These are phyloP conservation scores for Hippophae tibetana DNA, from an alignment of 306 rosid species.

Conservation along the genomic window DNA sequence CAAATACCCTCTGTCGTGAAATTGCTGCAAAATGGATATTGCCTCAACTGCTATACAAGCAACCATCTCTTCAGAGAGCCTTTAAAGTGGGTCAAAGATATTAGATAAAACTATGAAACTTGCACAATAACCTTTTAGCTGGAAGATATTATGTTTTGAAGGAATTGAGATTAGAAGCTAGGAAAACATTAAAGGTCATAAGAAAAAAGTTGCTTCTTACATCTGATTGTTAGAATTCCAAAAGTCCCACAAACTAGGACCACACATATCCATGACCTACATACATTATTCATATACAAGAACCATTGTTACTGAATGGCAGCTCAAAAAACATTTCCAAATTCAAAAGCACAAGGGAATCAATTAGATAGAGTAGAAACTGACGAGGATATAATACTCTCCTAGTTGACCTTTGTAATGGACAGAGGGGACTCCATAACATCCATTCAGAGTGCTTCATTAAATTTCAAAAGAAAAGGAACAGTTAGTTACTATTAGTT, in stretches of 20 bases:
- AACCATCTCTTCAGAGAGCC: slow-evolving; percentile 33
- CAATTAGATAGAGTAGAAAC: slow-evolving; percentile 11
- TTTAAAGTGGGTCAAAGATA: slow-evolving; percentile 4
- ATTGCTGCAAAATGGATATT: slow-evolving; percentile 30
- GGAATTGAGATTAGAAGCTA: not conserved
- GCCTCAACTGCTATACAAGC: slow-evolving; percentile 37
- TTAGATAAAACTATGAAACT: not conserved
- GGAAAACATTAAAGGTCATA: not conserved
- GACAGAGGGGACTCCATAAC: slow-evolving; percentile 31
- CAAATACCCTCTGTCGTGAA: slow-evolving; percentile 26
- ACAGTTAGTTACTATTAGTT: slow-evolving; percentile 10
- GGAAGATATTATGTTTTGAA: not conserved
- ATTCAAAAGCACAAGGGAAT: slow-evolving; percentile 1
- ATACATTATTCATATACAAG: slow-evolving; percentile 2
- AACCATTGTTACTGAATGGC: not conserved
- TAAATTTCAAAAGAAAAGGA: slow-evolving; percentile 4
- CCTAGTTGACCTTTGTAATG: slow-evolving; percentile 36
- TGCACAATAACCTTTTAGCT: not conserved
- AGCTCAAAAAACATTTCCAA: not conserved
- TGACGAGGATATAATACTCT: slow-evolving; percentile 31
- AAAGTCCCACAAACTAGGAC: slow-evolving; percentile 36
- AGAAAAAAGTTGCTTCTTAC: slow-evolving; percentile 14
- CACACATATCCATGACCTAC: slow-evolving; percentile 34
- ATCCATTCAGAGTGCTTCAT: slow-evolving; percentile 29
- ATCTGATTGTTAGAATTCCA: slow-evolving; percentile 33